Evolutionary conservation across 768 basidiomycete genomes (phyloP).

Genomic region (Mycena haematopus): DNA sequence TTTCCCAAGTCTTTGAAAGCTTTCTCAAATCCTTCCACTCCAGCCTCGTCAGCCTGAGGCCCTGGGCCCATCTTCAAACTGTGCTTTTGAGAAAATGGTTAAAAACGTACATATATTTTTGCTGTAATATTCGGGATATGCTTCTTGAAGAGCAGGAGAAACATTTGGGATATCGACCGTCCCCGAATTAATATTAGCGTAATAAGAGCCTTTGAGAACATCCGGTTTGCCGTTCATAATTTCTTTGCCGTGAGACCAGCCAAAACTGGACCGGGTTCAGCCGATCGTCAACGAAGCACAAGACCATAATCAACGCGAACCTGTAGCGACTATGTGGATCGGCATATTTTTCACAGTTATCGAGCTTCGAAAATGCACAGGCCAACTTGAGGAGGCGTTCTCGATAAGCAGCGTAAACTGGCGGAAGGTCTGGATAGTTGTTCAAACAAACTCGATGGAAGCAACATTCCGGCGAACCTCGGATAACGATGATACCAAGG

Average conservation of each 20-base stretch:
- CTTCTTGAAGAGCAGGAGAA: constrained; percentile 53
- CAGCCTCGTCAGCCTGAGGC: constrained; percentile 63
- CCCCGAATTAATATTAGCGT: constrained; percentile 75
- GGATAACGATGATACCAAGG: constrained; percentile 82
- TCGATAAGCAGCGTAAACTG: constrained; percentile 64
- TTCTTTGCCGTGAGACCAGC: constrained; percentile 99
- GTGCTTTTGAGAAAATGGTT: background rate
- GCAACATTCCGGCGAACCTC: constrained; percentile 39
- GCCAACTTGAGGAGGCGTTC: constrained; percentile 77
- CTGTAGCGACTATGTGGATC: constrained; percentile 79
- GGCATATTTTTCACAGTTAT: constrained; percentile 75
- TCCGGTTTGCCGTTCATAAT: constrained; percentile 97
- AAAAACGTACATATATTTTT: constrained; percentile 78
- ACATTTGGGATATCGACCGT: constrained; percentile 67
- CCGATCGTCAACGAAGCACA: background rate
- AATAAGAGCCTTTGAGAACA: constrained; percentile 90
- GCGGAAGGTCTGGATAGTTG: constrained; percentile 63
- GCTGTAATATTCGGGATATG: constrained; percentile 86
- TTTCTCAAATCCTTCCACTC: constrained; percentile 78
- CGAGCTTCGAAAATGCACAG: constrained; percentile 76
- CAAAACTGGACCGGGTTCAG: constrained; percentile 68
- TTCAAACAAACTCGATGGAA: background rate
- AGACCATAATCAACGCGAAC: constrained; percentile 42
- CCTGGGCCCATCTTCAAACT: constrained; percentile 53
- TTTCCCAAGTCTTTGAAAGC: constrained; percentile 88